Evolutionary conservation across 225 moss, liverwort and hornwort species (phyloP).

Genomic region (Marchantia polymorpha): DNA sequence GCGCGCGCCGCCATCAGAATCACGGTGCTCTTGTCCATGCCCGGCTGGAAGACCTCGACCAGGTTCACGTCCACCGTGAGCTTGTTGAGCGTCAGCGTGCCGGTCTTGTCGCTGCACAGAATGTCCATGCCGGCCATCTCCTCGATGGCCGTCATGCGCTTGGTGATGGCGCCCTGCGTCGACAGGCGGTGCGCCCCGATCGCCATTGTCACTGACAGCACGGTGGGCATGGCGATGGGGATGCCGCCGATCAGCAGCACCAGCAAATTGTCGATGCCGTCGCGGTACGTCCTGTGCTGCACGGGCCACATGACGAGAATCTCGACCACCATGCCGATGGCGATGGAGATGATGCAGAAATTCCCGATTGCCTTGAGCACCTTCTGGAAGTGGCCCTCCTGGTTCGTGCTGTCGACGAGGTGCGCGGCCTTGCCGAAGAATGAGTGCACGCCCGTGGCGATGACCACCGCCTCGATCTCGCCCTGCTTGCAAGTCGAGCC

Average conservation of each 20-base stretch:
- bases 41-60: background rate
- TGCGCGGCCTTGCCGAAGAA: no score
- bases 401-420: no score
- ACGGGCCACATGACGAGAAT: constrained; percentile 16
- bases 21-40: background rate
- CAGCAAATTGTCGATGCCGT: constrained; percentile 14
- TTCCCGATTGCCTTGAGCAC: constrained; percentile 18
- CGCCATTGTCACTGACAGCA: background rate
- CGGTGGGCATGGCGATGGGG: constrained; percentile 29
- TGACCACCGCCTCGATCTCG: background rate
- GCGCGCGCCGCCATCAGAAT: background rate
- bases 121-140: background rate
- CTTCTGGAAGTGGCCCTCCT: constrained; percentile 1
- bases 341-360: constrained; percentile 23
- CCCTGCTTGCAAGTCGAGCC: constrained; percentile 20
- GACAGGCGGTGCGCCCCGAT: constrained; percentile 25
- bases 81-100: constrained; percentile 11
- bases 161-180: constrained; percentile 20
- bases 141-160: constrained; percentile 27
- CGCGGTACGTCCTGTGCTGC: constrained; percentile 14
- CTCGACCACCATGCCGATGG: constrained; percentile 12
- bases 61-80: background rate
- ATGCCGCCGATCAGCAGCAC: constrained; percentile 20
- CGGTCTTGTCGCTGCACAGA: constrained; percentile 21
- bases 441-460: constrained; percentile 2